Base-by-base conservation (phyloP, 352 stramenopile genomes). In the Phytophthora podocarpi region DNA sequence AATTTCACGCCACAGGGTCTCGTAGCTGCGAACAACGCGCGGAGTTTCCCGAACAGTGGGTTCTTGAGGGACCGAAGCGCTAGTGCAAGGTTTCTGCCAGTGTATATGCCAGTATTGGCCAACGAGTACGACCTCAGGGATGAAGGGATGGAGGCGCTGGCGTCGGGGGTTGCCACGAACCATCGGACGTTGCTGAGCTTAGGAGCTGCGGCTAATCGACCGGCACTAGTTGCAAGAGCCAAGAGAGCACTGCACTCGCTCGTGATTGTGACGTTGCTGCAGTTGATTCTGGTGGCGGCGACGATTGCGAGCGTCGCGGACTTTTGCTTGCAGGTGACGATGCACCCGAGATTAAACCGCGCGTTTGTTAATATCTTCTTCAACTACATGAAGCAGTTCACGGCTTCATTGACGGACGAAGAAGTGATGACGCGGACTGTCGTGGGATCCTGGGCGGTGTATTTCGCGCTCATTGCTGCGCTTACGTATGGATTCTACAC, bases 301-400 rank as follows among this genome's bases (percentile, higher is more conserved):
- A 91, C 81, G 2, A 71, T 91, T 49, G 75, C 77, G 5, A 89
- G 77, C 56, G 79, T 91, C 11, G 81, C 75, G 16, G 81, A 90
- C 57, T 89, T 90, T 64, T 89, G 78, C 40, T 60, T 90, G 5
- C 81, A 89, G 24, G 75, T 89, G 45, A 84, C 81, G 28, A 77
- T 90, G 74, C 81, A 90, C 39, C 81, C 81, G 28, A 59, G 81
- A 26, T 41, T 90, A 12, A 87, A 87, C 56, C 81, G 81, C 35
- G 78, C 81, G 18, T 87, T 87, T 43, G 81, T 90, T 8, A 65
- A 82, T 32, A 79, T 87, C 37, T 89, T 90, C 48, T 60, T 86
- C 30, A 86, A 84, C 46, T 87, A 90, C 60, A 77, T 78, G 43
- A 67, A 64, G 23, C 76, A 89, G 50, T 86, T 90, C 51, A 81